These are phyloP conservation scores for Chamaecyparis obtusa DNA, from an alignment of 75 land plant species.

Conservation along the genomic window DNA sequence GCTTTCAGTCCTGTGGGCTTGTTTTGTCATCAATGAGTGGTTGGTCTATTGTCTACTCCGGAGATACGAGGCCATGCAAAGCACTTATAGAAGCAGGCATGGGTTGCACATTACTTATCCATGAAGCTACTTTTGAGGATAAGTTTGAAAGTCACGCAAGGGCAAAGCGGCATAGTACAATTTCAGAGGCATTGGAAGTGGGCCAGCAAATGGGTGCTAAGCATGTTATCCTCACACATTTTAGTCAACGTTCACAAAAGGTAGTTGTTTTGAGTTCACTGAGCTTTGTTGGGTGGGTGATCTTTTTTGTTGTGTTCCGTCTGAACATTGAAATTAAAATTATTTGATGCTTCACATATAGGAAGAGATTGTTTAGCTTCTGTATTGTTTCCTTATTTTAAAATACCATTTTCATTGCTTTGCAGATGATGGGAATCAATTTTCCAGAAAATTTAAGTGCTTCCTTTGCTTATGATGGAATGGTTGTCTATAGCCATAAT, in stretches of 20 bases:
- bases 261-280: background rate
- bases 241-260: slow-evolving; percentile 36
- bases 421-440: slow-evolving; percentile 33
- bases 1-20: slow-evolving; percentile 31
- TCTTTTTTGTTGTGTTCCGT: background rate
- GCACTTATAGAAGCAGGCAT: slow-evolving; percentile 25
- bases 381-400: slow-evolving; percentile 7
- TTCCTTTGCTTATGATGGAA: slow-evolving; percentile 35
- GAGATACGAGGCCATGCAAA: slow-evolving; percentile 32
- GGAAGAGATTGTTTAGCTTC: background rate
- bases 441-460: background rate
- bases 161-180: slow-evolving; percentile 27
- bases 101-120: slow-evolving; percentile 37
- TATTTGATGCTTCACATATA: background rate
- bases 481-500: slow-evolving; percentile 15
- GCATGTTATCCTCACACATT: slow-evolving; percentile 33
- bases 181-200: slow-evolving; percentile 32
- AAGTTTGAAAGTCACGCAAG: slow-evolving; percentile 19
- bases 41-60: slow-evolving; percentile 32
- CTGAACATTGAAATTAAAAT: background rate
- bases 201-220: slow-evolving; percentile 23
- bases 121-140: slow-evolving; percentile 40
- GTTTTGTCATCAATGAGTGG: slow-evolving; percentile 21
- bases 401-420: background rate
- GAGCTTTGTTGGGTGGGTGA: background rate